Base-by-base conservation (phyloP, 495 filamentous ascomycete species). In the Penicillium samsonianum region DNA sequence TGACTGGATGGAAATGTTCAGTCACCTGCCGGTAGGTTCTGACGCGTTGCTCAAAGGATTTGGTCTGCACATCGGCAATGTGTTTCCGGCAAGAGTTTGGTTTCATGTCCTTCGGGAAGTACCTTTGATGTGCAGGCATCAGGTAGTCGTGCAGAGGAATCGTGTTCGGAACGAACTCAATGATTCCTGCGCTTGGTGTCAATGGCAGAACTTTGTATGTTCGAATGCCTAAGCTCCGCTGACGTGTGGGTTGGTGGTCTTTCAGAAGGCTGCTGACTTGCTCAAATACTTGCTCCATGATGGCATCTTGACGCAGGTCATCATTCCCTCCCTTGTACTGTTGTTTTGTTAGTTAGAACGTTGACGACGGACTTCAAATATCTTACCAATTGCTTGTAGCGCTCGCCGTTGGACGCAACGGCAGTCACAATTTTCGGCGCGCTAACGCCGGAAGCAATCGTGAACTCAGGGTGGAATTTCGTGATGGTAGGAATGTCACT, bases 261-360 rank as follows among this genome's bases (percentile, higher is more conserved):
- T 89, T 88, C 23, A 99, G 80, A 5, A 98, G 85, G 53, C 88
- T 87, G 65, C 89, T 96, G 28, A 97, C 94, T 81, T 96, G 90
- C 47, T 90, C 90, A 73, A 98, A 99, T 30, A 99, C 94, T 74
- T 99, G 94, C 70, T 98, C 95, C 95, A 99, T 99, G 75, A 99
- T 99, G 17, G 94, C 91, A 66, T 99, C 94, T 75, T 99, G 94
- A n/a, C 94, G 88, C 12, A 99, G 81, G 65, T 98, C 94, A 69
- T 98, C 92, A 60, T 90, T 92, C 26, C 92, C 91, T 64, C 90
- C 89, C 75, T 99, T 99, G 67, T 94, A 87, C 86, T 88, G 65
- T 55, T 38, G 9, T 19, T 41, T 23, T 6, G 48, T 69, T 33
- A 64, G 54, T 33, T 47, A 19, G 5, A 20, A 20, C 1, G 47